Evolutionary conservation across 2,329 filamentous ascomycete species (phyloP).

Genomic region (Dactylellina parvicollis): DNA sequence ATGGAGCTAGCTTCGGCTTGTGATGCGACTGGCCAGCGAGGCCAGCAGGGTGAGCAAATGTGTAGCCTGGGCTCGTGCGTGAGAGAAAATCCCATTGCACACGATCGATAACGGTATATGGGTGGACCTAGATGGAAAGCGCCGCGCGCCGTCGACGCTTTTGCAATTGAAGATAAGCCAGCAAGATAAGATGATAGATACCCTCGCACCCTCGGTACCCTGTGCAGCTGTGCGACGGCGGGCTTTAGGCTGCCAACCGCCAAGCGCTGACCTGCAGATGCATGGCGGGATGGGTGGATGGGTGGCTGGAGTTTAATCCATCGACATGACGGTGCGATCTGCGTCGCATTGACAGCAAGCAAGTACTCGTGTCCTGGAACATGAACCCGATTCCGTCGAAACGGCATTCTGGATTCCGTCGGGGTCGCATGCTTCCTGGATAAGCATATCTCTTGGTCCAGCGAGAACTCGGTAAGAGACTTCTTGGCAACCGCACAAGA

Average conservation of each 20-base stretch:
- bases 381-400: no score
- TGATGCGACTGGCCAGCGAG: no score
- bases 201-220: no score
- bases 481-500: constrained; percentile 9
- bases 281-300: no score
- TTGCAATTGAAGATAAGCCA: background rate
- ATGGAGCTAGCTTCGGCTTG: no score
- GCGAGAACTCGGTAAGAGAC: constrained; percentile 28
- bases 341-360: background rate
- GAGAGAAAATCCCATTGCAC: no score
- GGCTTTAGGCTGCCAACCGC: constrained; percentile 4
- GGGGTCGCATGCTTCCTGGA: background rate
- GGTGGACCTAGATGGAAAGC: background rate
- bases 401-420: no score
- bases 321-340: background rate
- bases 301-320: constrained; percentile 1
- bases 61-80: no score
- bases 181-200: no score
- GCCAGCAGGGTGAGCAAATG: no score
- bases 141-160: background rate
- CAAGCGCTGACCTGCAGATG: background rate
- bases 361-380: no score
- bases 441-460: background rate
- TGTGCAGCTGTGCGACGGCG: no score
- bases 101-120: background rate